Percentiles rank a stretch among this genome's conserved stretches.
These are phyloP conservation scores for Trichoderma arundinaceum DNA, from an alignment of 2,329 filamentous ascomycete species.

Conservation along the genomic window DNA sequence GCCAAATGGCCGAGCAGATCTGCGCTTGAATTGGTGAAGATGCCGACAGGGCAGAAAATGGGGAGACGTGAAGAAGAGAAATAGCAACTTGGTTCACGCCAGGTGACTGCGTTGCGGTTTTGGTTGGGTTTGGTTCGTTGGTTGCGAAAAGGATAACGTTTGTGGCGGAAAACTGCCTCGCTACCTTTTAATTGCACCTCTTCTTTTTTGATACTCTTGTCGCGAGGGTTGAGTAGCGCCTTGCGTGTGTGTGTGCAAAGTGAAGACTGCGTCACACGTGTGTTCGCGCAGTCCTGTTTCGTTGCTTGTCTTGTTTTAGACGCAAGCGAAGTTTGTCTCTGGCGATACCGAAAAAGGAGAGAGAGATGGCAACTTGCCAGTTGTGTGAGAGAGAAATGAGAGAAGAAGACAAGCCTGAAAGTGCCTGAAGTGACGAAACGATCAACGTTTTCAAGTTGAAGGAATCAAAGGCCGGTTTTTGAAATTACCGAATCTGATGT, in stretches of 20 bases:
- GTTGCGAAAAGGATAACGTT: conserved; percentile 3
- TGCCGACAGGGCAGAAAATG: background rate
- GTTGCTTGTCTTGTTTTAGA: conserved; percentile 18
- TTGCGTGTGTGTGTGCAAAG: conserved; percentile 10
- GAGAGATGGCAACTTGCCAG: conserved; percentile 6
- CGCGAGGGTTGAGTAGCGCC: background rate
- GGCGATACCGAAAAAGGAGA: background rate
- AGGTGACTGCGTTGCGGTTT: conserved; percentile 21
- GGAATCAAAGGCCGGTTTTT: conserved; percentile 15
- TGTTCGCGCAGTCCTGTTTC: conserved; percentile 21
- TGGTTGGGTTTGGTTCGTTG: background rate
- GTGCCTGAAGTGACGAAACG: conserved; percentile 12
- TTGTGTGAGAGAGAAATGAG: conserved; percentile 2
- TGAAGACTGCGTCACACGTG: conserved; percentile 24
- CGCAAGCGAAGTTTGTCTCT: conserved; percentile 18
- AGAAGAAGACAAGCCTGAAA: background rate
- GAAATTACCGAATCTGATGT: conserved; percentile 7
- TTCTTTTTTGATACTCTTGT: conserved; percentile 5
- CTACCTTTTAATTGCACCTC: background rate
- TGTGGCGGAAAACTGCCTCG: conserved; percentile 7
- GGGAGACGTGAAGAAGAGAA: background rate
- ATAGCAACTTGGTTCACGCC: conserved; percentile 23
- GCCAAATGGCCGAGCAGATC: conserved; percentile 21
- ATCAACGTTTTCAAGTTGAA: conserved; percentile 28
- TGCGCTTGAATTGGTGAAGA: background rate